Base-by-base conservation (phyloP, 1,139 yeast genomes). In the Scheffersomyces illinoinensis region DNA sequence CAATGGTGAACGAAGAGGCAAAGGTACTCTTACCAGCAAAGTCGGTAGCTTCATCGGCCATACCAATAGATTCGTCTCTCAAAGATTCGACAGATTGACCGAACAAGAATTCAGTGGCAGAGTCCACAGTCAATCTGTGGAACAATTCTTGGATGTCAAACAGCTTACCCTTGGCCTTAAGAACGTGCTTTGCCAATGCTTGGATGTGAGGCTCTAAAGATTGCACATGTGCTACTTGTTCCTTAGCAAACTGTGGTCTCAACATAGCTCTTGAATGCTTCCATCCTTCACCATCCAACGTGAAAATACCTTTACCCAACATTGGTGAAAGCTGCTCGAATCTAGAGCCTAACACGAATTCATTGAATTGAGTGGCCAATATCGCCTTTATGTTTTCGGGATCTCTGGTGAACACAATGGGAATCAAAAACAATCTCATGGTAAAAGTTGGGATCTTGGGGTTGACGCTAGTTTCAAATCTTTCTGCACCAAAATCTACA, bases 281-380 rank as follows among this genome's bases (percentile, higher is more conserved):
- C 89, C 89, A 85, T 4, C 83, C 85, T 50, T 73, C 77, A 12
- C 85, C 86, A 59, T 83, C 85, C 49, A 83, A 74, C 1, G 88
- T 84, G 71, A 85, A 85, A 59, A 85, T 85, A 3, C 89, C 89
- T 59, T 83, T 83, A 7, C 89, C 89, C 54, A 85, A 72, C 26
- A 83, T 69, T 5, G 85, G 83, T 53, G 62, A 61, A 66, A 84
- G 76, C 53, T 73, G 76, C 4, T 66, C 66, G 67, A 81, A 81
- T 64, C 89, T 80, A 12, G 70, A 67, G 3, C 89, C 89, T 53
- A 85, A 76, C 18, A 78, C 77, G 69, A 82, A 85, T 60, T 85
- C 87, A 63, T 76, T 76, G 67, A 85, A 85, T 59, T 81, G 81
- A 43, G 81, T 76, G 49, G 80, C 79, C 61, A 78, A 71, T 14